These are phyloP conservation scores for Clohesyomyces aquaticus DNA, from an alignment of 495 filamentous ascomycete genomes.

Conservation along the genomic window DNA sequence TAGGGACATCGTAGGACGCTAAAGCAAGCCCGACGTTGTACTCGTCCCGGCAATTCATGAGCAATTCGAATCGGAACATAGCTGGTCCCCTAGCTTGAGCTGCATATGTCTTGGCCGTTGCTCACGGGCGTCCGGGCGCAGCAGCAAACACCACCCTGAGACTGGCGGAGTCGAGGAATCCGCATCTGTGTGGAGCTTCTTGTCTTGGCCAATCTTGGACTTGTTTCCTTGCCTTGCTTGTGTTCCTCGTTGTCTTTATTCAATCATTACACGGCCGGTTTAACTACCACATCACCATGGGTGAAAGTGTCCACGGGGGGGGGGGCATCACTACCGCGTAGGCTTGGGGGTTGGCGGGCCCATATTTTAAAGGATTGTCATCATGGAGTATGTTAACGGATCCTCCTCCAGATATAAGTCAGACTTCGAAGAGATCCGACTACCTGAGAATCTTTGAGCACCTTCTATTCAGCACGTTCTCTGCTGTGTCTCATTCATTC, in stretches of 20 bases:
- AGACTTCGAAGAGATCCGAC: slow-evolving; percentile 1
- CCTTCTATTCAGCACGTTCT: no score
- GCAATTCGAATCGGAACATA: not conserved
- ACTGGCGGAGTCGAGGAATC: slow-evolving; percentile 33
- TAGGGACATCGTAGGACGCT: slow-evolving; percentile 3
- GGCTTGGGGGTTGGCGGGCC: no score
- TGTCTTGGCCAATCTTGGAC: slow-evolving; percentile 31
- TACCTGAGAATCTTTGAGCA: not conserved
- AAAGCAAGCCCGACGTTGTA: slow-evolving; percentile 16
- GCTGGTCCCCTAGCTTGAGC: slow-evolving; percentile 21
- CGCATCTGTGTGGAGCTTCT: slow-evolving; percentile 35
- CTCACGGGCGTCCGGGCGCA: not conserved
- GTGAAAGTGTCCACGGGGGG: not conserved
- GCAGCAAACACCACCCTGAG: slow-evolving; percentile 28
- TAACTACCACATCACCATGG: slow-evolving; percentile 34
- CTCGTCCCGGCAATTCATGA: slow-evolving; percentile 7
- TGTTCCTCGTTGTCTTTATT: slow-evolving; percentile 21
- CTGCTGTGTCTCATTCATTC: no score
- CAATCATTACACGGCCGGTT: slow-evolving; percentile 23
- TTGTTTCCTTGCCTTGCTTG: slow-evolving; percentile 37
- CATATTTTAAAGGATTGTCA: no score
- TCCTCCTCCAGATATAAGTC: slow-evolving; percentile 4
- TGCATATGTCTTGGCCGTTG: slow-evolving; percentile 27
- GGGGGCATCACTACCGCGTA: no score
- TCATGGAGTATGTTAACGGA: not conserved